These are phyloP conservation scores for Penicillium hesseltinei DNA, from an alignment of 2,329 filamentous ascomycete species.

Conservation along the genomic window DNA sequence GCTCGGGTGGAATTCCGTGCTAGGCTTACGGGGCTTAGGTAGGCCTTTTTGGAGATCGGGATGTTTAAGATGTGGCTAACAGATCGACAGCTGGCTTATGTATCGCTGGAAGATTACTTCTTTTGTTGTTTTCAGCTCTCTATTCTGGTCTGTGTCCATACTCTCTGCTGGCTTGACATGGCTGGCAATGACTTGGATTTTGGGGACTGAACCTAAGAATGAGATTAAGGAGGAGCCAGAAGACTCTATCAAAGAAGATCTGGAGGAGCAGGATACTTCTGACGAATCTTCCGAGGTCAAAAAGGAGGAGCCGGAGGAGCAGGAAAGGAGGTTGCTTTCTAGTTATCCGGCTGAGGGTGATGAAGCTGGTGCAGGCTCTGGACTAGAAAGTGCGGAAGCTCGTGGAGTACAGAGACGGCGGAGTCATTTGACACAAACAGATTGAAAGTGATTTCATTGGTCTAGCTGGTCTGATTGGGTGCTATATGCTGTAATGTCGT, in stretches of 20 bases:
- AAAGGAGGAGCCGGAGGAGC: slow-evolving; percentile 26
- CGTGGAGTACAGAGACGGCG: slow-evolving; percentile 35
- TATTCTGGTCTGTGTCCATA: slow-evolving; percentile 78
- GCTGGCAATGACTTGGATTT: slow-evolving; percentile 52
- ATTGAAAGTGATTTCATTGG: slow-evolving; percentile 4
- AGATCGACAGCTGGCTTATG: slow-evolving; percentile 67
- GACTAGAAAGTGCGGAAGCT: slow-evolving; percentile 38
- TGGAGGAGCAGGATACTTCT: slow-evolving; percentile 12
- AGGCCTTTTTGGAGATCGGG: slow-evolving; percentile 18
- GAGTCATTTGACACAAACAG: slow-evolving; percentile 26
- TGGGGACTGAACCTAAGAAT: slow-evolving; percentile 29
- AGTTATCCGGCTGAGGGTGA: slow-evolving; percentile 21
- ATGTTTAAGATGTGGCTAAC: slow-evolving; percentile 18
- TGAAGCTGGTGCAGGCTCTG: slow-evolving; percentile 57
- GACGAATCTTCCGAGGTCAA: slow-evolving; percentile 28
- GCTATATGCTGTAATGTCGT: background rate
- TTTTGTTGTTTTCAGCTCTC: slow-evolving; percentile 64
- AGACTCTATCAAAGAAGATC: slow-evolving; percentile 17
- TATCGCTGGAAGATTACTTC: slow-evolving; percentile 73
- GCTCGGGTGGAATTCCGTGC: slow-evolving; percentile 69
- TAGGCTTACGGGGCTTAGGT: slow-evolving; percentile 68
- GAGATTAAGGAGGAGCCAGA: slow-evolving; percentile 32
- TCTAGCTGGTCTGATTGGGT: background rate
- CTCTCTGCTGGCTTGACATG: slow-evolving; percentile 65
- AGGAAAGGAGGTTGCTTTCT: slow-evolving; percentile 16